These are phyloP conservation scores for Candida germanica DNA, from an alignment of 805 yeast species.

Conservation along the genomic window DNA sequence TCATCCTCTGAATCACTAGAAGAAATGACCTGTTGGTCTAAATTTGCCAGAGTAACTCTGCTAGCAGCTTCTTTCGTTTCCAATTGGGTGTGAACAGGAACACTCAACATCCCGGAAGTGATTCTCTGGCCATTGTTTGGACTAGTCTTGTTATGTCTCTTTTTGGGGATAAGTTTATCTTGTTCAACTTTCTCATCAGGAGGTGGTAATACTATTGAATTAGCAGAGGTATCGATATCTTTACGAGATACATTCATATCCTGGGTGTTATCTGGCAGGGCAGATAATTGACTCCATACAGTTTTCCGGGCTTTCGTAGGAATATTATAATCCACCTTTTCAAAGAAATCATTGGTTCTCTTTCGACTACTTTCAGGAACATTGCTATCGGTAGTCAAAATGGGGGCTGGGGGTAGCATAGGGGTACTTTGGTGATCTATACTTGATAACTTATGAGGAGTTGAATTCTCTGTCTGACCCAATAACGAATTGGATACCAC, in stretches of 20 bases:
- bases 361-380: constrained; percentile 15
- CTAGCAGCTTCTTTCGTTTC: constrained; percentile 18
- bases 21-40: background rate
- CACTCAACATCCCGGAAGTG: constrained; percentile 41
- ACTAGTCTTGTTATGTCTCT: constrained; percentile 13
- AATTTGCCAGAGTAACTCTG: background rate
- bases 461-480: background rate
- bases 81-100: constrained; percentile 30
- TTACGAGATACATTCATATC: constrained; percentile 3
- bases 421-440: constrained; percentile 21
- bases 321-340: constrained; percentile 20
- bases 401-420: constrained; percentile 23
- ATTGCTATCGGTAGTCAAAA: constrained; percentile 11
- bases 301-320: constrained; percentile 17
- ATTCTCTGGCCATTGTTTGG: constrained; percentile 21
- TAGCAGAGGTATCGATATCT: constrained; percentile 6
- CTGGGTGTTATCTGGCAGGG: background rate
- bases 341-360: constrained; percentile 22
- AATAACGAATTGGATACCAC: background rate
- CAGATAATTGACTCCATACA: constrained; percentile 1
- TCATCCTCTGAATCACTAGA: background rate
- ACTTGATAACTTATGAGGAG: too few relatives aligned
- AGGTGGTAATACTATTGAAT: constrained; percentile 27
- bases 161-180: constrained; percentile 26
- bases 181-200: constrained; percentile 19